phyloP scores from a whole-genome alignment of 805 yeast species.

The Wickerhamomyces ciferrii region DNA sequence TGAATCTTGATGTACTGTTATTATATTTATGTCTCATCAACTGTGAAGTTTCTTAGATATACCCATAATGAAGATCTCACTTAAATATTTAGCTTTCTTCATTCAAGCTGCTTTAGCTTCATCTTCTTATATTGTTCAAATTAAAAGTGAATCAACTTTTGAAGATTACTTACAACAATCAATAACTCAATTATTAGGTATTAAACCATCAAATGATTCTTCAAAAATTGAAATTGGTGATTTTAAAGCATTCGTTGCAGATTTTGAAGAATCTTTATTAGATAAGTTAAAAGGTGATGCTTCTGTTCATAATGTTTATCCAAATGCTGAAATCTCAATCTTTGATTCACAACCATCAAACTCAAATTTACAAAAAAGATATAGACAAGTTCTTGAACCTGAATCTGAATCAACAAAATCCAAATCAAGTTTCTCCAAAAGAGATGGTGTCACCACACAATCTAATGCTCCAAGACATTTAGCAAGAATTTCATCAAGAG shows the following conservation, averaged over 20 bases:
- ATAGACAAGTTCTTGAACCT: not conserved
- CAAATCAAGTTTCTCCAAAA: conserved; percentile 4
- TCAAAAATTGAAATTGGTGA: not conserved
- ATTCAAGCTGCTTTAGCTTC: not conserved
- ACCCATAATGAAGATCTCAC: not conserved
- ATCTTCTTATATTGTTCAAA: not conserved
- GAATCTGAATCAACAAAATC: conserved; percentile 7
- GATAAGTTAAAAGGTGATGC: conserved; percentile 46
- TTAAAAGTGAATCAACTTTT: not conserved
- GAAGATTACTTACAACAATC: not conserved
- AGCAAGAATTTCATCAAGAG: conserved; percentile 43
- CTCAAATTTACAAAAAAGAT: not conserved
- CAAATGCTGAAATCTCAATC: conserved; percentile 54
- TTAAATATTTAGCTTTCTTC: not conserved
- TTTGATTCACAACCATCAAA: conserved; percentile 28
- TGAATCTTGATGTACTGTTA: too few relatives aligned
- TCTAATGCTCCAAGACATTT: conserved; percentile 55
- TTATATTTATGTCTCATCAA: too few relatives aligned
- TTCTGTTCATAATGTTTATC: conserved; percentile 56
- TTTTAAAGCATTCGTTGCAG: conserved; percentile 61
- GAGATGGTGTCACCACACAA: conserved; percentile 20
- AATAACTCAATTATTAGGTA: too few relatives aligned
- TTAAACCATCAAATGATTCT: not conserved
- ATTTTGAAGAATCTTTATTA: conserved; percentile 38
- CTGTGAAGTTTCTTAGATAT: too few relatives aligned